Conservation (phyloP, 805 yeast genomes). For the Lachancea cidri region DNA sequence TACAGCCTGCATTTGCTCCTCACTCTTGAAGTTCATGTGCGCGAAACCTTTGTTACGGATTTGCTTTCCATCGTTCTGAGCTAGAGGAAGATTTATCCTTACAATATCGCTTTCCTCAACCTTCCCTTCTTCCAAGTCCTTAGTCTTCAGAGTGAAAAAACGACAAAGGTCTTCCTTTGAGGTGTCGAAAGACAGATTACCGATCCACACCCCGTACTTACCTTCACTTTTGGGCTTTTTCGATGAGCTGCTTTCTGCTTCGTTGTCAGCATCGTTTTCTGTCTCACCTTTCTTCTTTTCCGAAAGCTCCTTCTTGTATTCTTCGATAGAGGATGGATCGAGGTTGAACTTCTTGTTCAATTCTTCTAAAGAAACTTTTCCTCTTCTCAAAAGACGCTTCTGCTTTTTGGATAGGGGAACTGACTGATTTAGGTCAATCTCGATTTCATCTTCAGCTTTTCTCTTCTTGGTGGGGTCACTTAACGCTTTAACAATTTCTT, state of each 20-base stretch:
- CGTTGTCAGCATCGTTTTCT: conserved; percentile 26
- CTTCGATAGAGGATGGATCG: conserved; percentile 34
- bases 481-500: conserved; percentile 31
- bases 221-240: conserved; percentile 35
- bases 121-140: conserved; percentile 32
- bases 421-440: conserved; percentile 62
- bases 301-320: conserved; percentile 36
- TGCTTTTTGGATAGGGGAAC: conserved; percentile 90
- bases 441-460: conserved; percentile 49
- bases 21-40: conserved; percentile 71
- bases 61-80: conserved; percentile 50
- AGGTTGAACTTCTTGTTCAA: conserved; percentile 39
- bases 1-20: conserved; percentile 55
- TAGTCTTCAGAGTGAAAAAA: conserved; percentile 59
- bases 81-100: conserved; percentile 76
- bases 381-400: conserved; percentile 76
- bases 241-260: conserved; percentile 27
- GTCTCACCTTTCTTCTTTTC: conserved; percentile 15
- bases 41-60: conserved; percentile 74
- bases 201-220: conserved; percentile 85
- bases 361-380: conserved; percentile 58
- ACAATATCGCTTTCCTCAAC: conserved; percentile 57
- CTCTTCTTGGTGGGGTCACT: conserved; percentile 34
- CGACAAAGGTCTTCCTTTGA: conserved; percentile 64
- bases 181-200: conserved; percentile 84